Base-by-base conservation (phyloP, 441 rosid species). In the Brassica hybrid region DNA sequence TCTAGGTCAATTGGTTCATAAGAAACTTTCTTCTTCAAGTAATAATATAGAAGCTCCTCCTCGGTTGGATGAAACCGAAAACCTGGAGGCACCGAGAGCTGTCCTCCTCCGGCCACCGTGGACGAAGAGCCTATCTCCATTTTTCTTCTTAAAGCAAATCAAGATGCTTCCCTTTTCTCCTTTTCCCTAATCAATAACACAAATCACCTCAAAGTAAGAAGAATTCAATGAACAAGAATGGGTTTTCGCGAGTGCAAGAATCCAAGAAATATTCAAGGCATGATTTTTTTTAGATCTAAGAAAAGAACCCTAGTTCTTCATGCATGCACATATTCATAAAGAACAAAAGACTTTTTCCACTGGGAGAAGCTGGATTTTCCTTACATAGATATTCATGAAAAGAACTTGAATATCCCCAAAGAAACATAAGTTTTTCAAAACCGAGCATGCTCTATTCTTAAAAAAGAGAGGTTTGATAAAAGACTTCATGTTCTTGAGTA, bases 51-150 rank as follows among this genome's bases (percentile, higher is more conserved):
- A 73, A 90, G 91, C 82, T 90, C 94, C 79, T 90, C 94, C 57
- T 90, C 92, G 21, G 92, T 89, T 64, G 91, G 94, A 80, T 88
- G 90, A 82, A 89, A 89, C 36, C 94, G 73, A 72, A 90, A 90
- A 5, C 94, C 94, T 1, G 94, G 94, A 63, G 94, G 94, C 69
- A 89, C 94, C 6, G 90, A 83, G 5, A 85, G 82, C 76, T 82
- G 86, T 74, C 88, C 90, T 57, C 84, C 83, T 81, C 88, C 92
- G 8, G 83, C 76, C 94, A 80, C 79, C 63, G 80, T 72, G 18
- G 80, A 76, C 30, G 83, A 80, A 25, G 83, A 80, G 9, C 83
- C 83, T 25, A 90, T 85, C 73, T 81, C 79, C 81, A 79, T 79
- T 52, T n/a, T 12, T 76, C n/a, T 69, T 50, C 56, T 69, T 52